These are phyloP conservation scores for Ogataea dorogensis DNA, from an alignment of 805 yeast genomes.

Conservation along the genomic window DNA sequence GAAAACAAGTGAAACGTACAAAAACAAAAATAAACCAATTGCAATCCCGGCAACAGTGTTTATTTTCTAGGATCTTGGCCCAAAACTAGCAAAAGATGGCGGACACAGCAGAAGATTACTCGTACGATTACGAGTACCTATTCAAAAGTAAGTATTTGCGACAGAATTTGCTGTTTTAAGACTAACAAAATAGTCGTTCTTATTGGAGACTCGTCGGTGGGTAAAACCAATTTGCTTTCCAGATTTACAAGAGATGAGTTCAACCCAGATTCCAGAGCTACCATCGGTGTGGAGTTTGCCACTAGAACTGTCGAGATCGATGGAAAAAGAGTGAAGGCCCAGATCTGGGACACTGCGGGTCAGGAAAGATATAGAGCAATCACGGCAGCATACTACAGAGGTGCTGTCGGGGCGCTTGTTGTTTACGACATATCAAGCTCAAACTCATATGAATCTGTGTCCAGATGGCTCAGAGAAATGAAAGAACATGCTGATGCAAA, in stretches of 20 bases:
- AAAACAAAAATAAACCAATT: conserved; percentile 8
- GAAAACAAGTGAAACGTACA: conserved; percentile 11
- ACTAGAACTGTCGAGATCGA: conserved; percentile 90
- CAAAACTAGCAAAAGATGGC: conserved; percentile 25
- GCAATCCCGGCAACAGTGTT: conserved; percentile 1
- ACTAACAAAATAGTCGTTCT: conserved; percentile 59
- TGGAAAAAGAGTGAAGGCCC: conserved; percentile 82
- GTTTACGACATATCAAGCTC: conserved; percentile 94
- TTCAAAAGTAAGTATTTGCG: conserved; percentile 57
- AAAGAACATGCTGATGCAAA: conserved; percentile 91
- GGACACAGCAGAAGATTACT: conserved; percentile 61
- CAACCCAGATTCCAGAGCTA: conserved; percentile 88
- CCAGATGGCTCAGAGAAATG: conserved; percentile 88
- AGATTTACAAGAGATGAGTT: conserved; percentile 96
- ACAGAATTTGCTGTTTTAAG: neutral
- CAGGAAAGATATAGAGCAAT: conserved; percentile 98
- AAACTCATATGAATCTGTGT: conserved; percentile 79
- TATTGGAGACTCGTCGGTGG: conserved; percentile 97
- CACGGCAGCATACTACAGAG: conserved; percentile 95
- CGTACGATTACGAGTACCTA: conserved; percentile 84
- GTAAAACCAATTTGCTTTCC: conserved; percentile 89
- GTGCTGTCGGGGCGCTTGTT: conserved; percentile 95
- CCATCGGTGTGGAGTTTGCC: conserved; percentile 98
- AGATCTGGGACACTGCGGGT: conserved; percentile 99
- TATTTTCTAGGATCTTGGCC: conserved; percentile 7